Conservation (phyloP, 805 yeast species). For the Pichia rugopelliculosa region DNA sequence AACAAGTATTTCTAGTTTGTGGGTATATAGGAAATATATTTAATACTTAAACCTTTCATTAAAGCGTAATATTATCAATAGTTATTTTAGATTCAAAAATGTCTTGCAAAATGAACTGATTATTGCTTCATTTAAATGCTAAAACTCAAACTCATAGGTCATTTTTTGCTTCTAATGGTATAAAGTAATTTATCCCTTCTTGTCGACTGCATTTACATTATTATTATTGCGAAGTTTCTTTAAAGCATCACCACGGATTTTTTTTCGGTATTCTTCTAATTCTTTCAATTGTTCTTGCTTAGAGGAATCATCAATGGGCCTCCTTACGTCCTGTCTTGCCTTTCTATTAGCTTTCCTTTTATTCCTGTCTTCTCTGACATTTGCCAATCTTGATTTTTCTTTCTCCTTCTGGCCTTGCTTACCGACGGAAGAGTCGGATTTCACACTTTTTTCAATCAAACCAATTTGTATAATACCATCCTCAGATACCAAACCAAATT, state of each 20-base stretch:
- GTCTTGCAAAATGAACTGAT: too few species aligned
- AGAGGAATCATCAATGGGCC: background rate
- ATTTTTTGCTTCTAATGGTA: too few species aligned
- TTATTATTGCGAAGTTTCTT: background rate
- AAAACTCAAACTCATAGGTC: too few species aligned
- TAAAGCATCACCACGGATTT: background rate
- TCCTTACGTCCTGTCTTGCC: background rate
- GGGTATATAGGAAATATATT: too few species aligned
- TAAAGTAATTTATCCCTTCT: too few species aligned
- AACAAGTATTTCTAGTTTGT: too few species aligned
- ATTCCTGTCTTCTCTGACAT: background rate
- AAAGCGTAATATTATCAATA: too few species aligned
- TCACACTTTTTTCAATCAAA: background rate
- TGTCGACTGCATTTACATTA: too few species aligned
- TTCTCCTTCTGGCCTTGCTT: background rate
- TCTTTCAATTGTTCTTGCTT: background rate
- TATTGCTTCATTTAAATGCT: too few species aligned
- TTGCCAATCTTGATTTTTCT: background rate
- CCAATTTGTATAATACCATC: constrained; percentile 3
- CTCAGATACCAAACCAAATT: constrained; percentile 4
- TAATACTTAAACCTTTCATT: too few species aligned
- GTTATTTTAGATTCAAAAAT: too few species aligned
- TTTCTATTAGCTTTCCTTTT: background rate
- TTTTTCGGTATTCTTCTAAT: background rate
- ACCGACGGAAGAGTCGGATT: background rate